phyloP scores from a whole-genome alignment of 2,329 filamentous ascomycete species.

The Colletotrichum australisinense region DNA sequence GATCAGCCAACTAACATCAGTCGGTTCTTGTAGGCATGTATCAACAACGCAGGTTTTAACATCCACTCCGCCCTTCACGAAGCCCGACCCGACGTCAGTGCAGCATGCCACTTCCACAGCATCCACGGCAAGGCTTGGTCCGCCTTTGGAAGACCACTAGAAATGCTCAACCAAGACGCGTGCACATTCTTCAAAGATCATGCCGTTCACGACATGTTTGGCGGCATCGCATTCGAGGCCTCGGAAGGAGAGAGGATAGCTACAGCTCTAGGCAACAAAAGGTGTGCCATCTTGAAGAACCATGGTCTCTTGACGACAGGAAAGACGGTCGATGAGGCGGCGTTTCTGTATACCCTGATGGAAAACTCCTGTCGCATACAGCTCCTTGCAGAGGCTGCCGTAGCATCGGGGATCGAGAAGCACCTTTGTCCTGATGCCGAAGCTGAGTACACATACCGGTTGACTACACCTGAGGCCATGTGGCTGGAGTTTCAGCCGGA shows the following conservation, averaged over 20 bases:
- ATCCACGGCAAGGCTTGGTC: slow-evolving; percentile 69
- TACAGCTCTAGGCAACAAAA: slow-evolving; percentile 65
- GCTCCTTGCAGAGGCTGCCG: slow-evolving; percentile 66
- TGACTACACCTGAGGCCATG: not conserved
- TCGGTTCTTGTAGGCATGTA: not conserved
- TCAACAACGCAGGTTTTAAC: slow-evolving; percentile 50
- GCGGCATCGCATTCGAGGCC: slow-evolving; percentile 63
- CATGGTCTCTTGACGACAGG: slow-evolving; percentile 79
- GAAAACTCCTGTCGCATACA: slow-evolving; percentile 74
- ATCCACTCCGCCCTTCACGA: slow-evolving; percentile 60
- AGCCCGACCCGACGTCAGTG: slow-evolving; percentile 64
- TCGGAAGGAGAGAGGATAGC: slow-evolving; percentile 75
- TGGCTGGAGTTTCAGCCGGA: not conserved
- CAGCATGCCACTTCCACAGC: slow-evolving; percentile 65
- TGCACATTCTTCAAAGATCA: slow-evolving; percentile 66
- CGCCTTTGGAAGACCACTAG: slow-evolving; percentile 64
- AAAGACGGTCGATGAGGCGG: slow-evolving; percentile 77
- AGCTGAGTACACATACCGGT: not conserved
- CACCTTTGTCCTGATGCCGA: not conserved
- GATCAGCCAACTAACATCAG: not conserved
- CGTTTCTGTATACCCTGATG: slow-evolving; percentile 74
- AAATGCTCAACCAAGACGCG: slow-evolving; percentile 74
- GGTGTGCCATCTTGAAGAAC: slow-evolving; percentile 74
- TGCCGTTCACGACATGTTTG: slow-evolving; percentile 69
- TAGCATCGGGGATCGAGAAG: not conserved